Evolutionary conservation across 768 basidiomycete genomes (phyloP).

Genomic region (Nidula microcarpa): DNA sequence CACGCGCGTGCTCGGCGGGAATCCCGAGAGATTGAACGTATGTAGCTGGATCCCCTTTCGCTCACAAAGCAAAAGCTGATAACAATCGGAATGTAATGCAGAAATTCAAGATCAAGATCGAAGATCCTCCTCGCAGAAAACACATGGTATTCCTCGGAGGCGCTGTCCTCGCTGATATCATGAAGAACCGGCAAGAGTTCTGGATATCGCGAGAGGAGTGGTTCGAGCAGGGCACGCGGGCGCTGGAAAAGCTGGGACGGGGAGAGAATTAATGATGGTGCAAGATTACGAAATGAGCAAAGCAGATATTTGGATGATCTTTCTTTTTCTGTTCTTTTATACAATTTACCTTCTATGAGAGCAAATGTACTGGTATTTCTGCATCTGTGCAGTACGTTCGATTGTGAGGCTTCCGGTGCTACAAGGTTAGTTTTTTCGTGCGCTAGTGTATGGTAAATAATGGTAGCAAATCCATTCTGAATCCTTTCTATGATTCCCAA

Average conservation of each 20-base stretch:
- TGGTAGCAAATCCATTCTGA: too few species aligned
- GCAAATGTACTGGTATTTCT: too few species aligned
- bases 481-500: constrained; percentile 24
- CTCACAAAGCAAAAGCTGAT: too few species aligned
- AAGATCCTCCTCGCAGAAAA: constrained; percentile 96
- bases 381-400: too few species aligned
- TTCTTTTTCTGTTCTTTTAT: too few species aligned
- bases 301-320: too few species aligned
- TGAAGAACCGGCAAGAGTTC: constrained; percentile 93
- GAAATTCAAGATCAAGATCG: constrained; percentile 99
- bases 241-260: constrained; percentile 85
- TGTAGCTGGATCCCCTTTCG: constrained; percentile 24
- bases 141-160: constrained; percentile 99
- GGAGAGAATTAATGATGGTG: constrained; percentile 36
- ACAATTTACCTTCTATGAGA: too few species aligned
- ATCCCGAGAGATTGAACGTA: constrained; percentile 83
- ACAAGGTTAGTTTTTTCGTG: too few species aligned
- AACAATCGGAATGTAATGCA: constrained; percentile 22
- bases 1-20: constrained; percentile 80
- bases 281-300: too few species aligned
- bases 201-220: constrained; percentile 95
- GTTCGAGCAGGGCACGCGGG: constrained; percentile 82
- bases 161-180: constrained; percentile 97
- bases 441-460: too few species aligned
- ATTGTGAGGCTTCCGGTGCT: too few species aligned